Base-by-base conservation (phyloP, 495 filamentous ascomycete genomes). In the Podospora australis region DNA sequence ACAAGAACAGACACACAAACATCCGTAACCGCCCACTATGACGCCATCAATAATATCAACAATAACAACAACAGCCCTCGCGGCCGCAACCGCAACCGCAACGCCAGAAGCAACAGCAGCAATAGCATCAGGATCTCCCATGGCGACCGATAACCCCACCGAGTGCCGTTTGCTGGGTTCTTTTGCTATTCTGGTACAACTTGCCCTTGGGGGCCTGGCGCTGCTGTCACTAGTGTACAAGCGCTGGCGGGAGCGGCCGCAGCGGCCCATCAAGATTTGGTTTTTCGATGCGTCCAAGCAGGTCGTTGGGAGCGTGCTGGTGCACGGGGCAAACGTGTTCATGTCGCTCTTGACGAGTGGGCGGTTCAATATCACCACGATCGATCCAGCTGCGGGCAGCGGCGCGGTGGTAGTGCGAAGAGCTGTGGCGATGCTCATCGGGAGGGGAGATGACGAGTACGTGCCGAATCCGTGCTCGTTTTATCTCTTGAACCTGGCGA, bases 201-300 rank as follows among this genome's bases (percentile, higher is more conserved):
- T 81, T 19, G 87, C 88, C 4, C 78, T 98, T n/a, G 92, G 92
- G 16, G 77, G 72, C 20, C 67, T 96, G 26, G 92, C 92, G 13
- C 68, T 97, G 23, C 66, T 89, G 26, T 85, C 89, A 4, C 76
- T 98, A 16, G 90, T 97, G 14, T 95, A 81, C 67, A 98, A 98
- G 68, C 79, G 92, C 53, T 96, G 86, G 79, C 78, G 87, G 50
- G 92, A 98, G 69, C 74, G 85, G 21, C 91, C 91, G 1, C 91
- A 96, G 58, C 79, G 92, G 34, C 94, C 94, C 14, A 49, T 97
- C 46, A 88, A 88, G 67, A 87, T 98, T 53, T 98, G 90, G 90
- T 88, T 83, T 56, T 97, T 97, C 62, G 92, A 98, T 67, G 92
- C 82, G 25, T 91, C 86, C 13, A 98, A 98, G 70, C 92, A 98